A percentile compares a stretch with the other conserved stretches of the same genome.
Conservation (phyloP, 2,329 filamentous ascomycete species). For the Diatrype stigma region DNA sequence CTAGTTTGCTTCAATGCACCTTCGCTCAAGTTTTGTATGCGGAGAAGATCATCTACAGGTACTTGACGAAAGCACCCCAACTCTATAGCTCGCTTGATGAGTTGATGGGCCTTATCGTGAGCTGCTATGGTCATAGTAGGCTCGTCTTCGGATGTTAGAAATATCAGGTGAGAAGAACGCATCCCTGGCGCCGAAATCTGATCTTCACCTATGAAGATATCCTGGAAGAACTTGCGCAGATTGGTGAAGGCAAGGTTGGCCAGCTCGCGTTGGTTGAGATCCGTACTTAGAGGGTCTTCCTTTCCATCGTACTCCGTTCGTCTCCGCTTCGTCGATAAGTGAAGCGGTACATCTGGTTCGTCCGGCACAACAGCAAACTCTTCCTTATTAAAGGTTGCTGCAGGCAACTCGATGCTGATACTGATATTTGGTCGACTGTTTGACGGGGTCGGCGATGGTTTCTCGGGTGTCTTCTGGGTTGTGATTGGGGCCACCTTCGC, state of each 20-base stretch:
- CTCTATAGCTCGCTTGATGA: slow-evolving; percentile 68
- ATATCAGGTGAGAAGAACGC: slow-evolving; percentile 51
- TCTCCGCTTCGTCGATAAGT: slow-evolving; percentile 52
- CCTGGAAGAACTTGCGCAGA: slow-evolving; percentile 64
- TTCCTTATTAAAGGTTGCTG: slow-evolving; percentile 42
- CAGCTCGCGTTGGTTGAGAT: slow-evolving; percentile 76
- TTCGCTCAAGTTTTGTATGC: slow-evolving; percentile 78
- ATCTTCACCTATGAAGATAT: slow-evolving; percentile 75
- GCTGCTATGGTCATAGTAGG: slow-evolving; percentile 61
- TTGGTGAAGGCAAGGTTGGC: slow-evolving; percentile 70
- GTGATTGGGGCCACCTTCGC: slow-evolving; percentile 3
- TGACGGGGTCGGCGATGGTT: slow-evolving; percentile 7
- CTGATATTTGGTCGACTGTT: slow-evolving; percentile 30
- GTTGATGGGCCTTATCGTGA: slow-evolving; percentile 68
- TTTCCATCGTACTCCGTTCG: slow-evolving; percentile 45
- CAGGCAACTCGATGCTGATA: slow-evolving; percentile 46
- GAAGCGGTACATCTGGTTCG: slow-evolving; percentile 40
- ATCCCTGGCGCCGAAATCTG: slow-evolving; percentile 55
- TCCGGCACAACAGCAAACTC: slow-evolving; percentile 49
- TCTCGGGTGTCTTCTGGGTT: not conserved
- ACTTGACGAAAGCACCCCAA: slow-evolving; percentile 66
- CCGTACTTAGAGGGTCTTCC: slow-evolving; percentile 55
- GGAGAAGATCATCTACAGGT: slow-evolving; percentile 68
- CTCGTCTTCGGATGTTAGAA: slow-evolving; percentile 54
- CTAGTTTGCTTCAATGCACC: slow-evolving; percentile 64